phyloP scores from a whole-genome alignment of 441 rosid species.

The Brassica hybrid region DNA sequence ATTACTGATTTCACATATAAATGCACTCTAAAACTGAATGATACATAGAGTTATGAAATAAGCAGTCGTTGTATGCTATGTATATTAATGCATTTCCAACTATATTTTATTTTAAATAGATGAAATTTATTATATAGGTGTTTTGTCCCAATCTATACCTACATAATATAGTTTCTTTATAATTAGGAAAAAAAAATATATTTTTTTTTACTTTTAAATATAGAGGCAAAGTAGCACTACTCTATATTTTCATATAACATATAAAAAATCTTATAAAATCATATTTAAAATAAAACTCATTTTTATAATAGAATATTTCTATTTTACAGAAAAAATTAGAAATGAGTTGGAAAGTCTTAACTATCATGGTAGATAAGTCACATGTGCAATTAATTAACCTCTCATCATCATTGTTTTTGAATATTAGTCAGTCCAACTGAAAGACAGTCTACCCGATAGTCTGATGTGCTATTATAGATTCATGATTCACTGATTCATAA shows the following conservation, averaged over 20 bases:
- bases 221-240: neutral
- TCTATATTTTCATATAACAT: neutral
- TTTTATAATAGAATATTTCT: neutral
- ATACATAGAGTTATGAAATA: neutral
- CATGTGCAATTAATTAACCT: conserved; percentile 7
- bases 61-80: neutral
- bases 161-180: too few species aligned
- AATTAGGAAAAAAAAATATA: neutral
- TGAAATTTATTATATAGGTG: neutral
- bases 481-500: neutral
- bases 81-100: neutral
- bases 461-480: neutral
- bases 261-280: too few species aligned
- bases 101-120: too few species aligned
- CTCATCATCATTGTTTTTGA: conserved; percentile 11
- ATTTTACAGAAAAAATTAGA: too few species aligned
- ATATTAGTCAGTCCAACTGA: neutral
- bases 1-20: neutral
- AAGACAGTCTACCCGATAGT: conserved; percentile 2
- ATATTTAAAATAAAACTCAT: neutral
- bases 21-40: neutral
- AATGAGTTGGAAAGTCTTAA: neutral
- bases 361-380: conserved; percentile 20
- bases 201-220: neutral
- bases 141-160: neutral